These are phyloP conservation scores for Acanthamoeba healyi DNA, from an alignment of 208 protist species.

Conservation along the genomic window DNA sequence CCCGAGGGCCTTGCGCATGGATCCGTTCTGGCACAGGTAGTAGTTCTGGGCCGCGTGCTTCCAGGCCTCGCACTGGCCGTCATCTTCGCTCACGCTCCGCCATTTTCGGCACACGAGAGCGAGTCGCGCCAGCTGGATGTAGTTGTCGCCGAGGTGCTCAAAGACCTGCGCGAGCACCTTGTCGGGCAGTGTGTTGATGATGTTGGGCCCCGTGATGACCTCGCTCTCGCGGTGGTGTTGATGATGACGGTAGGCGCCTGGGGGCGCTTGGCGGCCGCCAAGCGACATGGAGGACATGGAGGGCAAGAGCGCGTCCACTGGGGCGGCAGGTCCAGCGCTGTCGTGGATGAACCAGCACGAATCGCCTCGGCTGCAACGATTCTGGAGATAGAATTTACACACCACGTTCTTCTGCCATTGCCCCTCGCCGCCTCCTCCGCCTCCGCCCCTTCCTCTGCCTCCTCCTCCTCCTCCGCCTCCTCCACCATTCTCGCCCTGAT, in stretches of 20 bases:
- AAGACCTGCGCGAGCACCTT: conserved; percentile 16
- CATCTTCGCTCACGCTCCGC: conserved; percentile 19
- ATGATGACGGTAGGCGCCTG: neutral
- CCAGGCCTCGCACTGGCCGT: neutral
- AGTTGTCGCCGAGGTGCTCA: conserved; percentile 8
- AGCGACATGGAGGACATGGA: neutral
- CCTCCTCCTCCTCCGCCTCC: neutral
- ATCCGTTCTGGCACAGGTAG: conserved; percentile 44
- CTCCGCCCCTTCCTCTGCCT: neutral
- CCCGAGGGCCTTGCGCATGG: neutral
- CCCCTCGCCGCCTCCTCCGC: neutral
- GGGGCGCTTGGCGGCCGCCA: neutral
- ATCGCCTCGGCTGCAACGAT: conserved; percentile 5
- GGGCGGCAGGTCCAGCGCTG: neutral
- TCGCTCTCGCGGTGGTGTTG: neutral
- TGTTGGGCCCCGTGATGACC: conserved; percentile 12
- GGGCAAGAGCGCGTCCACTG: neutral
- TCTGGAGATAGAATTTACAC: conserved; percentile 34
- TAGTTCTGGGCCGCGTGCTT: conserved; percentile 25
- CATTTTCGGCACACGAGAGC: neutral
- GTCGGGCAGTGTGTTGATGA: conserved; percentile 18
- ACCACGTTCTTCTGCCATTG: conserved; percentile 30
- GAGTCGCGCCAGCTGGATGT: neutral
- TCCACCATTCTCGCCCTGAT: neutral
- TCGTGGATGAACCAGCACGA: conserved; percentile 3